A percentile compares a stretch with the other conserved stretches of the same genome.
Conservation (phyloP, 1,284 basidiomycete genomes). For the Schizophyllum amplum region DNA sequence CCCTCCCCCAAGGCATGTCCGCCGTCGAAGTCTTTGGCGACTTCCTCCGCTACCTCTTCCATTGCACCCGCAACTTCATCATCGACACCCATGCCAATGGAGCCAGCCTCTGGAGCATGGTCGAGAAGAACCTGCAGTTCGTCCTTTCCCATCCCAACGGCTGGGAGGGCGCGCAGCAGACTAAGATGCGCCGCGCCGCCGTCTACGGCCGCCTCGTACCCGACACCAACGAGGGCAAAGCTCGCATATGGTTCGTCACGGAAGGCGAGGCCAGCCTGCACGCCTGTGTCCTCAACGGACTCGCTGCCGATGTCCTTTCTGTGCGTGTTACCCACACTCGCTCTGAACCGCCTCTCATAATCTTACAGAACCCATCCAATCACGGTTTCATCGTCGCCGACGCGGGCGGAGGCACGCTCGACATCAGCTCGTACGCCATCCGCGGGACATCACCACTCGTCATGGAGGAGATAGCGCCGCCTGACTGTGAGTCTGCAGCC, state of each 20-base stretch:
- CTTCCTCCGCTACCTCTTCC: constrained; percentile 65
- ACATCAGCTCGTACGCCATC: constrained; percentile 71
- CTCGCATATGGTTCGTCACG: constrained; percentile 67
- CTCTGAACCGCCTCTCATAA: background rate
- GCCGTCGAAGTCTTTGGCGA: constrained; percentile 71
- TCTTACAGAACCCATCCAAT: constrained; percentile 49
- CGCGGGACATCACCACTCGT: constrained; percentile 56
- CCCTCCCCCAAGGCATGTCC: constrained; percentile 55
- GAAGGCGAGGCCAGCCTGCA: constrained; percentile 77
- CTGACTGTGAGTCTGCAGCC: constrained; percentile 50
- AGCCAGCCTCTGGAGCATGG: constrained; percentile 50
- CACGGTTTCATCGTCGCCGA: constrained; percentile 72
- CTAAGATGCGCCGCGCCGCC: constrained; percentile 64
- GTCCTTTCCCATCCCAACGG: constrained; percentile 74
- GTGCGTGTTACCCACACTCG: constrained; percentile 30
- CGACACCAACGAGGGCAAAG: constrained; percentile 60
- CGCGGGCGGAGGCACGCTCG: constrained; percentile 72
- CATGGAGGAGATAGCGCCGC: constrained; percentile 73
- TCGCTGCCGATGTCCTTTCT: constrained; percentile 65
- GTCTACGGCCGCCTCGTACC: constrained; percentile 60
- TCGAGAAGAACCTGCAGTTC: constrained; percentile 60
- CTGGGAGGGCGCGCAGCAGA: constrained; percentile 76
- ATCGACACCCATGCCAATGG: constrained; percentile 69
- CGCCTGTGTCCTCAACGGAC: constrained; percentile 65
- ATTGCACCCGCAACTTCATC: constrained; percentile 65